A percentile compares a stretch with the other conserved stretches of the same genome.
phyloP scores from a whole-genome alignment of 352 stramenopile species.

The Phytophthora pistaciae region DNA sequence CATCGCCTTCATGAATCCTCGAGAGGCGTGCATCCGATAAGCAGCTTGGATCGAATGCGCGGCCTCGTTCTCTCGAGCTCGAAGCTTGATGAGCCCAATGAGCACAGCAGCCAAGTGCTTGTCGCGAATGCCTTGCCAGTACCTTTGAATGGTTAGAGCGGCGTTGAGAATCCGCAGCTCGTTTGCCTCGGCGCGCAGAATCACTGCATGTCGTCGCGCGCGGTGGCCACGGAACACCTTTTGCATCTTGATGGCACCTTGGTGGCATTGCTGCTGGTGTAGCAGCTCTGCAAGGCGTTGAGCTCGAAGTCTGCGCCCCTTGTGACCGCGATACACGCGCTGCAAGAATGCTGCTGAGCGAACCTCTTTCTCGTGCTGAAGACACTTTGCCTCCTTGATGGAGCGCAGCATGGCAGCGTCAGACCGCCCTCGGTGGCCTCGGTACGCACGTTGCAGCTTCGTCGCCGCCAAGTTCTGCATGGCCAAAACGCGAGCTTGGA shows the following conservation, averaged over 20 bases:
- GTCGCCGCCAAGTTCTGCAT: conserved; percentile 71
- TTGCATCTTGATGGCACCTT: conserved; percentile 71
- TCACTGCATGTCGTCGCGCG: conserved; percentile 48
- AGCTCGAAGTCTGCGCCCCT: conserved; percentile 55
- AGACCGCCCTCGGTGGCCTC: conserved; percentile 63
- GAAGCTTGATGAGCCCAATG: conserved; percentile 74
- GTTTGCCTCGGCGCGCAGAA: conserved; percentile 50
- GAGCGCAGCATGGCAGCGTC: conserved; percentile 61
- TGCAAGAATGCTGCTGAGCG: conserved; percentile 70
- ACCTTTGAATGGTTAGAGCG: conserved; percentile 75
- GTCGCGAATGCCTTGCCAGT: conserved; percentile 80
- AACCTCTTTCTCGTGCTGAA: conserved; percentile 55
- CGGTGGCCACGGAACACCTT: conserved; percentile 74
- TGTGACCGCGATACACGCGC: conserved; percentile 77
- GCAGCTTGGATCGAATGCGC: conserved; percentile 66
- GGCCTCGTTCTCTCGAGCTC: conserved; percentile 62
- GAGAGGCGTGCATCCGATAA: conserved; percentile 69
- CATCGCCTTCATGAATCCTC: conserved; percentile 73
- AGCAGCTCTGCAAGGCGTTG: conserved; percentile 61
- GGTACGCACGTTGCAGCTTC: conserved; percentile 79
- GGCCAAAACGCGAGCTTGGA: conserved; percentile 58
- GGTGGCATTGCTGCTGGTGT: conserved; percentile 52
- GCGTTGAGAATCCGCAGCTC: conserved; percentile 58
- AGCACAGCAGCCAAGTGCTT: conserved; percentile 81
- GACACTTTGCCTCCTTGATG: conserved; percentile 51